Conservation (phyloP, 1,284 basidiomycete genomes). For the Naganishia cerealis region DNA sequence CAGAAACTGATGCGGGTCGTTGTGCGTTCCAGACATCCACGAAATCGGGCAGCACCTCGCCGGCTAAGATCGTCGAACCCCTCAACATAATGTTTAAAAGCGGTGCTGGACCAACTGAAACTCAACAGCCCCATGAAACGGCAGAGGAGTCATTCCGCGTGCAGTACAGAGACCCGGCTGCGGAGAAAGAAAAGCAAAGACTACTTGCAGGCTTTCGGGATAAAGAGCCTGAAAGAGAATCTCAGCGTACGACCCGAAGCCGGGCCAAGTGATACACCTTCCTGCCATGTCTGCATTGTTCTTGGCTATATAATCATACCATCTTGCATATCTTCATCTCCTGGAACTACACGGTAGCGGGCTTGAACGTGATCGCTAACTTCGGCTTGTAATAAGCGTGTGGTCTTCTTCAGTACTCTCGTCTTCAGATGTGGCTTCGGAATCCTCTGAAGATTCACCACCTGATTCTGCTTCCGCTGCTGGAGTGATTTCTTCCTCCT, state of each 20-base stretch:
- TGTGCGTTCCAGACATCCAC: slow-evolving; percentile 14
- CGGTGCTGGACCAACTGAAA: slow-evolving; percentile 10
- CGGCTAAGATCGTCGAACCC: background rate
- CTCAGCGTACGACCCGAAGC: slow-evolving; percentile 8
- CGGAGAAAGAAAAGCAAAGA: slow-evolving; percentile 42
- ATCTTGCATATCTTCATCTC: background rate
- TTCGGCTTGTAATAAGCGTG: slow-evolving; percentile 7
- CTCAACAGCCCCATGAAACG: slow-evolving; percentile 22
- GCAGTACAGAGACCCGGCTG: slow-evolving; percentile 42
- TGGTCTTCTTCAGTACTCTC: slow-evolving; percentile 41
- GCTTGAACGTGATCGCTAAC: background rate
- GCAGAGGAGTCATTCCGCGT: slow-evolving; percentile 45
- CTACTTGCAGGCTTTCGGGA: slow-evolving; percentile 41
- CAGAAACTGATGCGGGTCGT: background rate
- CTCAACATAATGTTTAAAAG: slow-evolving; percentile 12
- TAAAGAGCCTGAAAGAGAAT: slow-evolving; percentile 3
- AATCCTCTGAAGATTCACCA: slow-evolving; percentile 38
- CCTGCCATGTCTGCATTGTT: background rate
- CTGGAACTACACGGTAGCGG: background rate
- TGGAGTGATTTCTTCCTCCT: slow-evolving; percentile 33
- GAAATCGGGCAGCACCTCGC: slow-evolving; percentile 17
- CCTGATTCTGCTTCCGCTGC: slow-evolving; percentile 21
- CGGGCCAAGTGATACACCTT: slow-evolving; percentile 12
- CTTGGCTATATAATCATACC: background rate
- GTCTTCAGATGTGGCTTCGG: slow-evolving; percentile 38